Base-by-base conservation (phyloP, 805 yeast genomes). In the Spencermartinsiella europaea region DNA sequence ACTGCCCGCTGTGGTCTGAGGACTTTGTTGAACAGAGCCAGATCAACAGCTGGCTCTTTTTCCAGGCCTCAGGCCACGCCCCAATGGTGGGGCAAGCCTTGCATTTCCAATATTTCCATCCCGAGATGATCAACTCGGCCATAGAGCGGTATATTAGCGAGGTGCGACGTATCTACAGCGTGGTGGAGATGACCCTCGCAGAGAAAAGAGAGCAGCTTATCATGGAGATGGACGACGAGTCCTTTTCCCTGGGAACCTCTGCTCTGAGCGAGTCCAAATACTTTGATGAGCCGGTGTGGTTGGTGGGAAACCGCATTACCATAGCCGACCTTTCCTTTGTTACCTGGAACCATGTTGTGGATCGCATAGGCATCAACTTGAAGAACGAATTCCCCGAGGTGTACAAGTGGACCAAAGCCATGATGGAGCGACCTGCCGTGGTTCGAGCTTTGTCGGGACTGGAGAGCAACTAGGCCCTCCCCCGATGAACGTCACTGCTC, bases 61-160 rank as follows among this genome's bases (percentile, higher is more conserved):
- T 90, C 72, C 98, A 90, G 68, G 88, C 96, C 2, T 84, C 95
- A 3, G 97, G 98, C 4, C 97, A 89, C 63, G 95, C 97, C 0
- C 96, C 97, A n/a, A 90, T 90, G 95, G 85, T 90, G 57, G 97
- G 97, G 16, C 97, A 90, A 67, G 96, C 97, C 5, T 74, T 91
- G 56, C 97, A 91, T 69, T 91, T 90, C 70, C 76, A 90, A 60
- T 88, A 86, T 64, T 88, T 90, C 73, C 96, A 90, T 63, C 77
- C 90, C 4, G 83, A 83, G 50, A 81, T 81, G 45, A 88, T 90
- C 2, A 88, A 91, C 16, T 78, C 88, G 48, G 96, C 97, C 0
- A 86, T 90, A 17, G 95, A 87, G 57, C 72, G 96, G 60, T 90
- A 89, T 63, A 82, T 86, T 1, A 95, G 85, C 58, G 98, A 90